Conservation (phyloP, 768 basidiomycete genomes). For the Phanerochaete sordida region DNA sequence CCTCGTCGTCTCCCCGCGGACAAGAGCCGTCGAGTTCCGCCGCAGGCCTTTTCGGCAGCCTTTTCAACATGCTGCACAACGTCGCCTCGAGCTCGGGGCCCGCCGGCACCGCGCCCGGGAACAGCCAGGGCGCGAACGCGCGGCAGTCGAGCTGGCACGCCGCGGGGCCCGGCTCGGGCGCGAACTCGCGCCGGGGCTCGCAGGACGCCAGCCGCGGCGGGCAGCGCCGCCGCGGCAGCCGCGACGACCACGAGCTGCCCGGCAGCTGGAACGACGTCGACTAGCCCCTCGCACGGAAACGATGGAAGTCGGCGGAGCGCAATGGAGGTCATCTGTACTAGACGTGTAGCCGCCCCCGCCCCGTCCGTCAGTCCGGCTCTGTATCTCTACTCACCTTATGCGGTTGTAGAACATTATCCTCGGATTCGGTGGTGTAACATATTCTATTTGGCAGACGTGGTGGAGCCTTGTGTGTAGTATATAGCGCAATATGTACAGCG, state of each 20-base stretch:
- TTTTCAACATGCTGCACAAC: conserved; percentile 3
- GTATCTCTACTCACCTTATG: background rate
- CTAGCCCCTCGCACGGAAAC: background rate
- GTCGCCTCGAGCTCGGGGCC: background rate
- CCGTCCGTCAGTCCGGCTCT: background rate
- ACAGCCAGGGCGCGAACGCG: background rate
- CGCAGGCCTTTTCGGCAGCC: conserved; percentile 4
- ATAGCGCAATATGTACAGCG: background rate
- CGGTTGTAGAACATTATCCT: background rate
- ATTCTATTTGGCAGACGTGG: background rate
- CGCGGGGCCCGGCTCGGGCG: background rate
- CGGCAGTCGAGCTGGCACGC: background rate
- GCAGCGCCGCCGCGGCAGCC: background rate
- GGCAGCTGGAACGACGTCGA: conserved; percentile 22
- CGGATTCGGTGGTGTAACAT: background rate
- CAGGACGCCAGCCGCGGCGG: background rate
- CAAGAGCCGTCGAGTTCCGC: background rate
- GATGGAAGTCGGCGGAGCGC: background rate
- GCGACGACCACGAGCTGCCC: conserved; percentile 12
- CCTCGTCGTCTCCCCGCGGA: background rate
- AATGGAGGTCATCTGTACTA: background rate
- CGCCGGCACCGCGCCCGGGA: background rate
- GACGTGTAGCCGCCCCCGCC: background rate
- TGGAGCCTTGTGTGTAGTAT: background rate
- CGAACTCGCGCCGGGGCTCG: background rate